Base-by-base conservation (phyloP, 1,139 yeast genomes). In the Candida glucosophila region DNA sequence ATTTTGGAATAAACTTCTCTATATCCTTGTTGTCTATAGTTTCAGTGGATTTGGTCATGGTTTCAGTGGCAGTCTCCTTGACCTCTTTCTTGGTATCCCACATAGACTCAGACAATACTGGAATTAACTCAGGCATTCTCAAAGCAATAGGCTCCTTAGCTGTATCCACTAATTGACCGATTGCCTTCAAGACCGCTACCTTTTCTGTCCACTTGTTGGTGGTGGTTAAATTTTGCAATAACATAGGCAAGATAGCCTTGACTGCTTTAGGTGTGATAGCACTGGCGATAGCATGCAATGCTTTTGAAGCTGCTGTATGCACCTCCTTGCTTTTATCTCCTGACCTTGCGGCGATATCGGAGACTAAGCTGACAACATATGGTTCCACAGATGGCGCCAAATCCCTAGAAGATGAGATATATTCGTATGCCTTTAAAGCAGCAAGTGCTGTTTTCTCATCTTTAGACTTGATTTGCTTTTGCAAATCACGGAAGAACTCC, bases 81-180 rank as follows among this genome's bases (percentile, higher is more conserved):
- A 90, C 97, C 58, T 90, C 97, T 65, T 76, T 74, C 78, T 90
- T 90, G 68, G 98, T 90, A 66, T 90, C 98, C 98, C 98, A 90
- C 97, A 90, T 90, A 50, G 96, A 83, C 73, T 90, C 98, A 45
- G 98, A 90, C 54, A 90, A 73, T 43, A 81, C 92, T 63, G 98
- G 98, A 53, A 90, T 88, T 64, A 90, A 78, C 73, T 90, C 97
- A 53, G 97, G 95, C 97, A 90, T 88, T 75, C 97, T 85, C 56
- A 90, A 75, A 48, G 98, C 95, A 50, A 90, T 71, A 73, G 88
- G 98, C 49, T 68, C 85, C 65, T 88, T 90, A 48, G 98, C 95
- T 47, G 86, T 73, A 59, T 85, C 94, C 52, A 90, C 98, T 53
- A 90, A 73, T 48, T 77, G 76, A 43, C 94, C 65, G 51, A 90